Base-by-base conservation (phyloP, 257 asterid genomes). In the Paulownia fortunei region DNA sequence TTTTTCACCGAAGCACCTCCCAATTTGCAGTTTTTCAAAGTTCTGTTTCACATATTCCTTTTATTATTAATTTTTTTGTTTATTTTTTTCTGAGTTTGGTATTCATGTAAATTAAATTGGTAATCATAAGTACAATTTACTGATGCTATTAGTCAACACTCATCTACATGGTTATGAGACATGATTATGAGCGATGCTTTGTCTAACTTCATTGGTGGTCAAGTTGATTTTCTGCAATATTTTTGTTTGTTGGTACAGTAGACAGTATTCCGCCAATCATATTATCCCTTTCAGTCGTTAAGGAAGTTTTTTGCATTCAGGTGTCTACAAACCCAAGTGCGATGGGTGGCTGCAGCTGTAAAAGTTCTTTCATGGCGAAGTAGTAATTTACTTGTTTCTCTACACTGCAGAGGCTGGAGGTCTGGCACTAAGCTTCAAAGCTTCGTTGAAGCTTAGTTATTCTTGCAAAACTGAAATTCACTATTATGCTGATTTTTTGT, bases 261-360 rank as follows among this genome's bases (percentile, higher is more conserved):
- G 26, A 51, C 52, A 62, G 23, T 3, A 2, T 34, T 76, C 30
- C 41, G 23, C 61, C 21, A 37, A 8, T 46, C 27, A 54, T 82
- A n/a, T 26, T 26, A 10, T 59, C 8, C 18, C 3, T 59, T 15
- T 13, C 34, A 54, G 55, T 11, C 52, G 65, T 15, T 18, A 58
- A 13, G 24, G 56, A 9, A 30, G 15, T 30, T 71, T 1, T n/a
- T 72, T 21, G 24, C 61, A 1, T 19, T 62, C 80, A 90, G 96
- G 93, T 88, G 46, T 87, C 96, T 0, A 44, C 82, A 24, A 90
- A 90, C 71, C 96, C 96, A 71, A 90, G 93, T 74, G 96, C 96
- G 89, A 85, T n/a, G 32, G 96, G 93, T 44, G 93, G 93, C 75
- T 90, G 96, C 84, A 84, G 92, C 88, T 90, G 96, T 76, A 90